A percentile compares a stretch with the other conserved stretches of the same genome.
Conservation (phyloP, 2,329 filamentous ascomycete species). For the Cordyceps farinosa region DNA sequence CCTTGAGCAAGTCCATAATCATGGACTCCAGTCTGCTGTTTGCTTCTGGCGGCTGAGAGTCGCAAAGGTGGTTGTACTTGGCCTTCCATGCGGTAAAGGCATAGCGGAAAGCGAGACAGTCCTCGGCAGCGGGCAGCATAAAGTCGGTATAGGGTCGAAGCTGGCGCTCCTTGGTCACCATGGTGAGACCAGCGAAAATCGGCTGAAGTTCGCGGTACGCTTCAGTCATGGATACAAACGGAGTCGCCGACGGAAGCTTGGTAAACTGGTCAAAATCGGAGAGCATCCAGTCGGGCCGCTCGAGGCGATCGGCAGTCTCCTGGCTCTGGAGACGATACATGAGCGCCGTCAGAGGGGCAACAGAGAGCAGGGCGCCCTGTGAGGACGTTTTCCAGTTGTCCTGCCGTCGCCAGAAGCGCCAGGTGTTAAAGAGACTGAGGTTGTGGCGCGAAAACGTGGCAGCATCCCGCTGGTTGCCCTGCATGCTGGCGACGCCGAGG, state of each 20-base stretch:
- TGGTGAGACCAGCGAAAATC: background rate
- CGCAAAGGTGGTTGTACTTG: background rate
- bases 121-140: background rate
- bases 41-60: background rate
- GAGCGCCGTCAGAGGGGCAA: background rate
- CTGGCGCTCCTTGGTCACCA: background rate
- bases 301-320: background rate
- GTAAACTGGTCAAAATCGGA: background rate
- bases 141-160: background rate
- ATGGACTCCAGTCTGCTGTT: background rate
- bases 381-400: background rate
- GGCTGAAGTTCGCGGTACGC: slow-evolving; percentile 1
- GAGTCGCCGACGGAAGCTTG: background rate
- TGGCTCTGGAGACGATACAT: slow-evolving; percentile 4
- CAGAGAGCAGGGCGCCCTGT: background rate
- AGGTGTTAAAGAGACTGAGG: background rate
- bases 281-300: background rate
- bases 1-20: background rate
- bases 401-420: background rate
- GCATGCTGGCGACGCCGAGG: slow-evolving; percentile 4
- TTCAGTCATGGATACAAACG: background rate
- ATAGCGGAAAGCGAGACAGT: background rate
- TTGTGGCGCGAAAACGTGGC: background rate
- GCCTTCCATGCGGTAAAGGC: background rate
- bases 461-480: slow-evolving; percentile 3